phyloP scores from a whole-genome alignment of 2,329 filamentous ascomycete genomes.

The Macrophomina phaseolina region DNA sequence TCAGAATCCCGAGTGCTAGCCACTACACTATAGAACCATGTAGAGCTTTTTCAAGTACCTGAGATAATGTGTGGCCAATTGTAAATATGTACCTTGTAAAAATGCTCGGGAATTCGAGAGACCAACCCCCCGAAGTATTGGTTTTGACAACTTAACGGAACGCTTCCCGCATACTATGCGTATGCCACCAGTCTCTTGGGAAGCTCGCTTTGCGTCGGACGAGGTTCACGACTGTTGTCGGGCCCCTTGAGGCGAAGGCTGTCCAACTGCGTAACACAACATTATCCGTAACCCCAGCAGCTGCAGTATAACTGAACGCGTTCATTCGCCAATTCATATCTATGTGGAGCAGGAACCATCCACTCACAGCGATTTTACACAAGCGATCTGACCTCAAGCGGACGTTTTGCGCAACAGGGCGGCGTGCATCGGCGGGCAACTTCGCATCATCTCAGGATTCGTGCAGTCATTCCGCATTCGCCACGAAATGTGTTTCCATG shows the following conservation, averaged over 20 bases:
- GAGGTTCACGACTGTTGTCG: not conserved
- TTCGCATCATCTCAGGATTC: slow-evolving; percentile 4
- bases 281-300: slow-evolving; percentile 15
- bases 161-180: not conserved
- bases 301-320: not conserved
- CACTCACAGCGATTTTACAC: not conserved
- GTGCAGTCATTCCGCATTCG: not conserved
- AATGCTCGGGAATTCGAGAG: no score
- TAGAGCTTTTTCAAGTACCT: not conserved
- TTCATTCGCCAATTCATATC: not conserved
- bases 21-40: slow-evolving; percentile 20
- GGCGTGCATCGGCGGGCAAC: slow-evolving; percentile 13
- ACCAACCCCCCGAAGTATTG: not conserved
- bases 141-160: not conserved
- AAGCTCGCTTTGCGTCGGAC: slow-evolving; percentile 4
- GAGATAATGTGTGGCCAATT: not conserved
- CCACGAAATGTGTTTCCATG: not conserved
- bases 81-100: no score
- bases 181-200: not conserved
- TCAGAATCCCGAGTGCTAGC: slow-evolving; percentile 23
- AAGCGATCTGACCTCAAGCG: slow-evolving; percentile 8
- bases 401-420: not conserved
- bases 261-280: slow-evolving; percentile 16
- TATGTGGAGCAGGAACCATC: not conserved
- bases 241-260: not conserved